A percentile compares a stretch with the other conserved stretches of the same genome.
phyloP scores from a whole-genome alignment of 192 early-diverging fungal species.

The Pilaira anomala region DNA sequence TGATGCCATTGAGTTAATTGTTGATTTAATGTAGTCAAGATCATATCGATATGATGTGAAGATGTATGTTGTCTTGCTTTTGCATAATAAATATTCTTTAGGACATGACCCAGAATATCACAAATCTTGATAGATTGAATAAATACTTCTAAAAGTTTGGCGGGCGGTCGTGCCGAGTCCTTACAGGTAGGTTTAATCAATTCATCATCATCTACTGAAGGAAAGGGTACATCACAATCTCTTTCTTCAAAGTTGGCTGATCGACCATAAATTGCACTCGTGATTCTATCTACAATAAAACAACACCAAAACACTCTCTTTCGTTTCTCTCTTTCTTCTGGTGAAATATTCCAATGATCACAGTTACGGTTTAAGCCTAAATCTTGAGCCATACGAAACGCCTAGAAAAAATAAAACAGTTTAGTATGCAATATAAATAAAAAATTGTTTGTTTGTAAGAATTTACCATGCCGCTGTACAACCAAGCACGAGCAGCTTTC shows the following conservation, averaged over 20 bases:
- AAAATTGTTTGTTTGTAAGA: background rate
- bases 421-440: background rate
- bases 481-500: constrained; percentile 66
- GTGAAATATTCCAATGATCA: constrained; percentile 52
- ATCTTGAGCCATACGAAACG: constrained; percentile 75
- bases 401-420: constrained; percentile 32
- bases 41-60: constrained; percentile 24
- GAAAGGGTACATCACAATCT: constrained; percentile 42
- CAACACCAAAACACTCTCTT: constrained; percentile 75
- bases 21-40: constrained; percentile 28
- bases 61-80: constrained; percentile 31
- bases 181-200: background rate
- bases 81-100: constrained; percentile 50
- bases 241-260: constrained; percentile 45
- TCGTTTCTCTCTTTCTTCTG: constrained; percentile 56
- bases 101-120: constrained; percentile 51
- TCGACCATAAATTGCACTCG: constrained; percentile 64
- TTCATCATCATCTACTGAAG: constrained; percentile 36
- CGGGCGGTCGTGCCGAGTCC: constrained; percentile 17
- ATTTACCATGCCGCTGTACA: constrained; percentile 65
- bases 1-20: constrained; percentile 41
- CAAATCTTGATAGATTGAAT: constrained; percentile 44
- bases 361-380: constrained; percentile 71
- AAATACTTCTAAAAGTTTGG: constrained; percentile 28
- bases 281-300: constrained; percentile 66